Evolutionary conservation across 352 stramenopile genomes (phyloP).

Genomic region (Pythium vanterpoolii): DNA sequence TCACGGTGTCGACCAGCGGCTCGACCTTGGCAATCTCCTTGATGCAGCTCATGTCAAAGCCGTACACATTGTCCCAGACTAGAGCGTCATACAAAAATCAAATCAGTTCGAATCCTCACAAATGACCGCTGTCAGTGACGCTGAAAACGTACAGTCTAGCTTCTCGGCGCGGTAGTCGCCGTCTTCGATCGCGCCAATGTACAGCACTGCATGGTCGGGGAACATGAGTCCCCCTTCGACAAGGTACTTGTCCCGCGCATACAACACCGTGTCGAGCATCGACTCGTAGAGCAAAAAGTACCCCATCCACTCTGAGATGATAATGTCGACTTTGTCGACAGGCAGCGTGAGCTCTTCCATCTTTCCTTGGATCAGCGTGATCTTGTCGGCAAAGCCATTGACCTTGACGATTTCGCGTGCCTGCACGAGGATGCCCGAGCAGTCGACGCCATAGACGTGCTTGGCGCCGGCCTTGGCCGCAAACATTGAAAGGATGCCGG

Average conservation of each 20-base stretch:
- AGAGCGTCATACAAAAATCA: slow-evolving; percentile 15
- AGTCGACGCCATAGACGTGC: slow-evolving; percentile 95
- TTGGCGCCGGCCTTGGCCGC: slow-evolving; percentile 90
- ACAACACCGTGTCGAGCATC: slow-evolving; percentile 97
- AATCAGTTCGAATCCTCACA: neutral
- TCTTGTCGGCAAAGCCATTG: slow-evolving; percentile 92
- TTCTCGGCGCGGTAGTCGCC: slow-evolving; percentile 93
- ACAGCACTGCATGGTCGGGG: slow-evolving; percentile 95
- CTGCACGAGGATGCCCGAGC: slow-evolving; percentile 93
- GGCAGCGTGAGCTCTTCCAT: slow-evolving; percentile 91
- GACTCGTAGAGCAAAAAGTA: slow-evolving; percentile 98
- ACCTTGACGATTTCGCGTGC: slow-evolving; percentile 92
- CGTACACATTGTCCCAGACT: slow-evolving; percentile 99
- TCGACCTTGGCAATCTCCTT: slow-evolving; percentile 96
- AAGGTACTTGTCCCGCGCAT: slow-evolving; percentile 95
- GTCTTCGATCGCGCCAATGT: slow-evolving; percentile 96
- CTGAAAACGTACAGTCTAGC: slow-evolving; percentile 72
- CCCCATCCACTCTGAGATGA: slow-evolving; percentile 99
- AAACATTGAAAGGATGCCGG: slow-evolving; percentile 97
- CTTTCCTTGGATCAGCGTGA: slow-evolving; percentile 95
- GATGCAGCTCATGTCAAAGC: slow-evolving; percentile 99
- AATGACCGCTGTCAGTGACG: neutral
- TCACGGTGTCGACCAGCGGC: slow-evolving; percentile 97
- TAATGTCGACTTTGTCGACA: slow-evolving; percentile 94
- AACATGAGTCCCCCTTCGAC: slow-evolving; percentile 92